Base-by-base conservation (phyloP, 2,329 filamentous ascomycete species). In the Talaromyces sp. region DNA sequence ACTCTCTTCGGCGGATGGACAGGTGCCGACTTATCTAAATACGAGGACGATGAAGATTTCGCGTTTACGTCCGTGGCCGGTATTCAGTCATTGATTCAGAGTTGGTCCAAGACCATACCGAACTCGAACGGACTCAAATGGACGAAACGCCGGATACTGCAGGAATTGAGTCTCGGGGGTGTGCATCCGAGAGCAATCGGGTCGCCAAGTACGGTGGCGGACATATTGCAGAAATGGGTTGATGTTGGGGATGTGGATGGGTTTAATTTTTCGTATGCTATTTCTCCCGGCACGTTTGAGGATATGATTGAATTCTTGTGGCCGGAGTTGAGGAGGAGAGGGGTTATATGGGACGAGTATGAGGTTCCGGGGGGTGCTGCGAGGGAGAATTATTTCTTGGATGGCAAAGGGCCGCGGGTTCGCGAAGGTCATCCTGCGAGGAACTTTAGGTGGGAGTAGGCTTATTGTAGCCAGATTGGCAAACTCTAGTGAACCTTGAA, bases 231-330 rank as follows among this genome's bases (percentile, higher is more conserved):
- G 69, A 71, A 75, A 2, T 84, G 81, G 82, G 70, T 83, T 9
- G 70, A 73, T 2, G 81, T 75, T 58, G 79, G 76, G 1, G 80
- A 81, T 60, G 66, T 82, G 13, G 76, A 81, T 70, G 75, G 77
- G 8, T 78, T 81, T 70, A 77, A 78, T 69, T 67, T 84, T 24
- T 78, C 73, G 7, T 82, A 84, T 72, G 80, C 83, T 14, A 82
- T 81, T 1, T 84, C 80, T 6, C 82, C 83, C 1, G 83, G 82
- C 0, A 84, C 80, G 0, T 84, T 84, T 69, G 82, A 84, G 70
- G 83, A 84, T 61, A 77, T 84, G 10, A 80, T 84, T 31, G 80
- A 84, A 37, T 66, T 84, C 65, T 69, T 85, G 33, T 73, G 84
- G 41, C 82, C 82, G 0, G 83, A 84, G 69, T 69, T 79, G 67